Evolutionary conservation across 2,329 filamentous ascomycete genomes (phyloP).

Genomic region (Penicillium palitans): DNA sequence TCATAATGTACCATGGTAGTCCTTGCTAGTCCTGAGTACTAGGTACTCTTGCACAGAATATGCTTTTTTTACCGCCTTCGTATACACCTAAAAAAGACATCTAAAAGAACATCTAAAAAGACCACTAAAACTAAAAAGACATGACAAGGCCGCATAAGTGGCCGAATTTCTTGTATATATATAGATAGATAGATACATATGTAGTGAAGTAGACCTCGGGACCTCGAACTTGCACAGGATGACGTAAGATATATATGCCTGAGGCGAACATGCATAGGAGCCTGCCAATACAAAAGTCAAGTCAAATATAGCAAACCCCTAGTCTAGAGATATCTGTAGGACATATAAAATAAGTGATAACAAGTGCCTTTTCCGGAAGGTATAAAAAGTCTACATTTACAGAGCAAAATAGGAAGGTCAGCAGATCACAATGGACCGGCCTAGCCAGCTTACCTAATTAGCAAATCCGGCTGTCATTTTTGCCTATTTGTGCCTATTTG

Average conservation of each 20-base stretch:
- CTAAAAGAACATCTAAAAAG: too few species aligned
- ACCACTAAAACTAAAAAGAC: too few species aligned
- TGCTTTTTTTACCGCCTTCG: too few species aligned
- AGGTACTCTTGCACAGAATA: too few species aligned
- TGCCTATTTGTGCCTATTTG: conserved; percentile 9
- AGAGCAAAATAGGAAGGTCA: conserved; percentile 5
- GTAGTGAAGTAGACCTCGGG: neutral
- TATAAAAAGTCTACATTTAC: neutral
- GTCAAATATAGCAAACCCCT: neutral
- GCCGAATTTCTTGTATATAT: too few species aligned
- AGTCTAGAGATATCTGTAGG: neutral
- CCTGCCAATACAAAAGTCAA: neutral
- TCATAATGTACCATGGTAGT: neutral
- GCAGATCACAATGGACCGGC: conserved; percentile 7
- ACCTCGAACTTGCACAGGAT: neutral
- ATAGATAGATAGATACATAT: neutral
- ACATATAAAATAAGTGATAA: neutral
- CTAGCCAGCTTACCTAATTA: conserved; percentile 8
- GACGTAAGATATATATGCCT: neutral
- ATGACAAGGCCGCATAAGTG: too few species aligned
- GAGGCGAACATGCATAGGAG: neutral
- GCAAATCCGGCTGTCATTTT: conserved; percentile 2
- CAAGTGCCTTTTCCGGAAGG: neutral
- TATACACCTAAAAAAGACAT: too few species aligned
- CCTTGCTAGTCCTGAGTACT: neutral